Base-by-base conservation (phyloP, 2,329 filamentous ascomycete genomes). In the Fusarium cyanostomum region DNA sequence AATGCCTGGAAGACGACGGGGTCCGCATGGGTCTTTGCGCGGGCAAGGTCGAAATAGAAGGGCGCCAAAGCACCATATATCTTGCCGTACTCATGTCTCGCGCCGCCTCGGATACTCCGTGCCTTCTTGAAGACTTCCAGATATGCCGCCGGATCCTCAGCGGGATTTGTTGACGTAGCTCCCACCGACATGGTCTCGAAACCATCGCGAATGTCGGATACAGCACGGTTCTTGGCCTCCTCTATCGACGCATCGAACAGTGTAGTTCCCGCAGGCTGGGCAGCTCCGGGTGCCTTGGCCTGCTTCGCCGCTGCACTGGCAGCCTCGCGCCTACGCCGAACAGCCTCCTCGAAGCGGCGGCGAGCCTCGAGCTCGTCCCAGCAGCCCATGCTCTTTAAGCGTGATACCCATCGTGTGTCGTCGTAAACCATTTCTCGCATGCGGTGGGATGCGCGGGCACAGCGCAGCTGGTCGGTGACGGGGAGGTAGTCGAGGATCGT, bases 391-490 rank as follows among this genome's bases (percentile, higher is more conserved):
- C 85, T 88, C 74, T 91, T 91, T 52, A 99, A 78, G 63, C 92
- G 86, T 64, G 92, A 88, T 34, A 98, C 91, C 95, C 95, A 99
- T 80, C 94, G 86, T 45, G 93, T 92, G 76, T 99, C 95, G 75
- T 99, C 95, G 78, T 98, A 99, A 4, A 97, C 94, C 94, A 99
- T 99, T 78, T 99, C 95, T 73, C 91, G 90, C 84, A 98, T 87
- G 59, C 92, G 91, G 73, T 87, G 90, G 56, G 92, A 97, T 21
- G 91, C 89, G 63, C 90, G 89, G 39, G 95, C 94, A 73, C 92
- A 94, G 67, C 88, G 87, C 74, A 98, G 86, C 71, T 96, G 89
- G 75, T 97, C 94, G 59, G 89, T 81, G 26, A 97, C 85, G 34
- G 92, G 90, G 34, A 98, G 86, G 79, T 96, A 93, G 74, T 97